phyloP scores from a whole-genome alignment of 2,329 filamentous ascomycete species.

The Tolypocladium endophyticum region DNA sequence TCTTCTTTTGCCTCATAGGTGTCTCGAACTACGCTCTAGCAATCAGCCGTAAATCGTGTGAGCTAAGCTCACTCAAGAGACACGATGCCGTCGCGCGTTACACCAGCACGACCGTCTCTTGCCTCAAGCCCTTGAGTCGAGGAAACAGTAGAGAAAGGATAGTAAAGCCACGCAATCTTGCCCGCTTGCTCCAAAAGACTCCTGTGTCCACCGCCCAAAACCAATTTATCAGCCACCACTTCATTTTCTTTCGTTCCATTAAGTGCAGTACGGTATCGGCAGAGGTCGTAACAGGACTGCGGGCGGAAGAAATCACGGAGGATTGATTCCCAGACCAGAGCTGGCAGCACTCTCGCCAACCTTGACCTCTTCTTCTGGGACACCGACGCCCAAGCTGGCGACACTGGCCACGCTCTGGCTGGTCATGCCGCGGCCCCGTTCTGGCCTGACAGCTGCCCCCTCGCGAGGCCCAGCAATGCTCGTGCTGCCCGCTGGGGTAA shows the following conservation, averaged over 20 bases:
- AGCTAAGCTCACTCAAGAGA: background rate
- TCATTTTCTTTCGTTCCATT: no score
- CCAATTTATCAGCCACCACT: background rate
- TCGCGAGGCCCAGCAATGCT: slow-evolving; percentile 37
- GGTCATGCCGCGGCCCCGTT: slow-evolving; percentile 31
- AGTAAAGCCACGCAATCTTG: background rate
- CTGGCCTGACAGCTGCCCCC: slow-evolving; percentile 17
- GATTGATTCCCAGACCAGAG: slow-evolving; percentile 15
- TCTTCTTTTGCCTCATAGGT: background rate
- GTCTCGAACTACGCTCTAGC: background rate
- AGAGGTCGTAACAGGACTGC: no score
- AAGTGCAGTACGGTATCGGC: background rate
- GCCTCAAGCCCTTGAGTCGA: background rate
- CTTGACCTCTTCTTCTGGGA: slow-evolving; percentile 48
- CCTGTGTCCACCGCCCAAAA: background rate
- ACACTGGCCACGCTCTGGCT: slow-evolving; percentile 34
- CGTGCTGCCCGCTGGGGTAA: slow-evolving; percentile 24
- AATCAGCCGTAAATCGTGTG: background rate
- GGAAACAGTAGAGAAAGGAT: background rate
- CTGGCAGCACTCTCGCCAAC: slow-evolving; percentile 54
- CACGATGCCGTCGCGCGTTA: background rate
- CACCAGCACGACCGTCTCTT: background rate
- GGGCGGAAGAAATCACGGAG: background rate
- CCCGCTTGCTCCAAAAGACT: background rate
- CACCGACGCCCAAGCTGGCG: slow-evolving; percentile 40